phyloP scores from a whole-genome alignment of 495 filamentous ascomycete species.

The Xylaria castorea region DNA sequence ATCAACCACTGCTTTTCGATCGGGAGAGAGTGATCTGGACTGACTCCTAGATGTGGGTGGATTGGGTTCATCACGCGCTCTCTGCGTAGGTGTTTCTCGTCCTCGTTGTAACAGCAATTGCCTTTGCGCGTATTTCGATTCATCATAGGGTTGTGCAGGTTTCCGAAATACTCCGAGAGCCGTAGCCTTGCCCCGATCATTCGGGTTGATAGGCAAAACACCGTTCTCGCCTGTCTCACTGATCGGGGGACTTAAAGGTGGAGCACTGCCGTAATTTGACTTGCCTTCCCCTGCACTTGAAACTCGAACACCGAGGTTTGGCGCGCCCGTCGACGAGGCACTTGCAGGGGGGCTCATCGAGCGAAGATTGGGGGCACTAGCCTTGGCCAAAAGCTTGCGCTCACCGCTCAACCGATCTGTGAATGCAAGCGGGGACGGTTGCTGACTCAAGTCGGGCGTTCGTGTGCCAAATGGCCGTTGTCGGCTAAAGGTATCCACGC shows the following conservation, averaged over 20 bases:
- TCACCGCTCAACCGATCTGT: constrained; percentile 44
- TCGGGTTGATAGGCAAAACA: constrained; percentile 70
- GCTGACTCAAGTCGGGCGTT: constrained; percentile 52
- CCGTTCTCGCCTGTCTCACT: constrained; percentile 70
- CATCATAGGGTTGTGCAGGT: constrained; percentile 76
- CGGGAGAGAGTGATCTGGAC: constrained; percentile 46
- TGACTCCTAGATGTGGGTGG: constrained; percentile 34
- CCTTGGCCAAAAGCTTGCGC: constrained; percentile 49
- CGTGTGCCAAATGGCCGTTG: constrained; percentile 59
- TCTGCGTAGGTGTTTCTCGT: constrained; percentile 55
- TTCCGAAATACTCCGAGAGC: constrained; percentile 86
- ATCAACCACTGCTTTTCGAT: constrained; percentile 33
- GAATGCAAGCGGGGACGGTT: constrained; percentile 44
- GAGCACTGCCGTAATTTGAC: constrained; percentile 56
- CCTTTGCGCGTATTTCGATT: constrained; percentile 82
- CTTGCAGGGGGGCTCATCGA: constrained; percentile 48
- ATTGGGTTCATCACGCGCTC: constrained; percentile 43
- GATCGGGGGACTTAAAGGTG: constrained; percentile 75
- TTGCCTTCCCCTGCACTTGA: constrained; percentile 46
- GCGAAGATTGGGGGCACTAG: constrained; percentile 57
- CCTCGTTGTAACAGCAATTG: constrained; percentile 80
- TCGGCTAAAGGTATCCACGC: constrained; percentile 75
- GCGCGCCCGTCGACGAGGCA: constrained; percentile 37
- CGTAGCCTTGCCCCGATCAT: constrained; percentile 84
- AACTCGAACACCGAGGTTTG: constrained; percentile 41